phyloP scores from a whole-genome alignment of 192 early-diverging fungal species.

The Gryganskiella cystojenkinii region DNA sequence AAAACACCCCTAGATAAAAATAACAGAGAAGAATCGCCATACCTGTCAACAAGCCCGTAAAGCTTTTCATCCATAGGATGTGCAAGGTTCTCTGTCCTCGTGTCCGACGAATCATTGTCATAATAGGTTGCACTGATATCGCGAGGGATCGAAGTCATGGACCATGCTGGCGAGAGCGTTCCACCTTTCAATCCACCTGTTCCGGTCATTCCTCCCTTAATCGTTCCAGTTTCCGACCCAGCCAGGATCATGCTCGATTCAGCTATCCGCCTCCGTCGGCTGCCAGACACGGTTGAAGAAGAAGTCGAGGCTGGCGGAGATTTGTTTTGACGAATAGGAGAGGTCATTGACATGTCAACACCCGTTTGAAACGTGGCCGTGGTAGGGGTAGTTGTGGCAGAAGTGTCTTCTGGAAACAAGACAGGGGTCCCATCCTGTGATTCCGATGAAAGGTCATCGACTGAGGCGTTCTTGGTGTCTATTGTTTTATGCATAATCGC shows the following conservation, averaged over 20 bases:
- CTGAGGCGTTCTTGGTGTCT: background rate
- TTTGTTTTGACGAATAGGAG: slow-evolving; percentile 24
- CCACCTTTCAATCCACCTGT: slow-evolving; percentile 9
- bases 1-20: too few species aligned
- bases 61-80: slow-evolving; percentile 33
- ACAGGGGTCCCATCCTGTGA: too few species aligned
- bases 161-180: slow-evolving; percentile 46
- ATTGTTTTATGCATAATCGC: background rate
- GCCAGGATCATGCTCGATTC: slow-evolving; percentile 46
- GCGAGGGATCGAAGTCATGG: slow-evolving; percentile 50
- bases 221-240: slow-evolving; percentile 2
- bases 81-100: background rate
- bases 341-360: slow-evolving; percentile 31
- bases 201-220: background rate
- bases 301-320: slow-evolving; percentile 37
- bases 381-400: slow-evolving; percentile 1
- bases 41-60: slow-evolving; percentile 47
- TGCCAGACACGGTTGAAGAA: slow-evolving; percentile 14
- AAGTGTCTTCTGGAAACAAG: too few species aligned
- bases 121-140: slow-evolving; percentile 48
- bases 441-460: too few species aligned
- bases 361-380: slow-evolving; percentile 1
- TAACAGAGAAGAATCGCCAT: background rate
- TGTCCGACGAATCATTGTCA: background rate
- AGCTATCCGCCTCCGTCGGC: slow-evolving; percentile 31